Percentiles rank a stretch among this genome's conserved stretches.
These are phyloP conservation scores for Yarrowia deformans DNA, from an alignment of 805 yeast genomes.

Conservation along the genomic window DNA sequence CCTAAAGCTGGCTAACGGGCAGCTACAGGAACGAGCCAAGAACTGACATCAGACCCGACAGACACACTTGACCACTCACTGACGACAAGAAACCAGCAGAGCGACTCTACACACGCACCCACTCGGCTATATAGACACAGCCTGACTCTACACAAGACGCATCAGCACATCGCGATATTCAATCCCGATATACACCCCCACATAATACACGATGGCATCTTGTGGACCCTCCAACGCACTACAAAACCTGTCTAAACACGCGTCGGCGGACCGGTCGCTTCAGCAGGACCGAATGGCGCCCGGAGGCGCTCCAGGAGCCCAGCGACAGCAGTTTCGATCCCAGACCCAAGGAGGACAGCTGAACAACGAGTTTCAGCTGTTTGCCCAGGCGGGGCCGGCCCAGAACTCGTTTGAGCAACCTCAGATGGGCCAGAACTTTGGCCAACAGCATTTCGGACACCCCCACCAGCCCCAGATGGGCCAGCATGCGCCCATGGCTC, in stretches of 20 bases:
- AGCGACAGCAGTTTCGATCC: constrained; percentile 28
- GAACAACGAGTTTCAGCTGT: constrained; percentile 29
- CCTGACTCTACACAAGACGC: not conserved
- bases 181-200: not conserved
- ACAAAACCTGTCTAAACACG: constrained; percentile 47
- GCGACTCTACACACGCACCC: not conserved
- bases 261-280: constrained; percentile 41
- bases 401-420: constrained; percentile 3
- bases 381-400: constrained; percentile 38
- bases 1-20: not conserved
- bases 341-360: constrained; percentile 21
- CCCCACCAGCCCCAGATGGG: not conserved
- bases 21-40: not conserved
- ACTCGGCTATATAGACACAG: not conserved
- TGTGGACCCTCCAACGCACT: constrained; percentile 49
- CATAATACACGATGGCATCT: constrained; percentile 36
- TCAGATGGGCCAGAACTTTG: constrained; percentile 1
- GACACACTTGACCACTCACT: not conserved
- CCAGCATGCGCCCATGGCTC: constrained; percentile 6
- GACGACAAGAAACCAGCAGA: not conserved
- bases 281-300: constrained; percentile 40
- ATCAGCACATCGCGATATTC: not conserved
- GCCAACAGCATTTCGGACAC: constrained; percentile 5
- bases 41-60: not conserved
- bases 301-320: constrained; percentile 15